Evolutionary conservation across 768 basidiomycete genomes (phyloP), one percentile per base, ranked within the genome.

Genomic region (Suillus ampliporus): DNA sequence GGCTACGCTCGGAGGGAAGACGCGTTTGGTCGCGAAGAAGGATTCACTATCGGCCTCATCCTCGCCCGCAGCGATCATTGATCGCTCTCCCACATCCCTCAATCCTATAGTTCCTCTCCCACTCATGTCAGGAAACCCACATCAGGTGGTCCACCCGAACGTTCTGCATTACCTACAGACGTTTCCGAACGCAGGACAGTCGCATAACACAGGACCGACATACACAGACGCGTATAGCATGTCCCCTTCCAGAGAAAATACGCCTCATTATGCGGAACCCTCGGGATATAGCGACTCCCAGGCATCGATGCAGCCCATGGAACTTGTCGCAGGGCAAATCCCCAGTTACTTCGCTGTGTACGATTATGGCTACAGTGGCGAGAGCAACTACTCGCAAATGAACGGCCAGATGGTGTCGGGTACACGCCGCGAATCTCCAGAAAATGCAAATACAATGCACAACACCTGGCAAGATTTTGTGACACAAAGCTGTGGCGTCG

Each of bases 341-440:
- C 90, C 89, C 15, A 84, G 82, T 68, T 91, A 91, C 68, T 91
- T 92, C 81, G 83, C 89, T 1, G 89, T 91, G 37, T 91, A 89
- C 67, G 90, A 91, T 71, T 91, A 91, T 70, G 83, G 80, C 23
- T 75, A 80, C 47, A 59, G 66, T 23, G 62, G 67, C 46, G 66
- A 70, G 67, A 65, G 68, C 44, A 66, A 74, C 48, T 71, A 74
- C 66, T 65, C 83, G 38, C 79, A 84, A 58, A 68, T 79, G 47
- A 79, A 79, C 47, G 79, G 64, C 71, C 79, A 46, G 65, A 67
- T 26, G 26, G 19, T 35, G 68, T 77, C 59, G 74, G 61, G 77
- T 38, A 13, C 48, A 15, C 70, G 77, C 58, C 72, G 76, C 53
- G 72, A 79, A 4, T 85, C 87, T 0, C 88, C 88, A 1, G 87